Evolutionary conservation across 139 green algal genomes (phyloP), one percentile per base, ranked within the genome.

Genomic region (Ettlia oleoabundans): DNA sequence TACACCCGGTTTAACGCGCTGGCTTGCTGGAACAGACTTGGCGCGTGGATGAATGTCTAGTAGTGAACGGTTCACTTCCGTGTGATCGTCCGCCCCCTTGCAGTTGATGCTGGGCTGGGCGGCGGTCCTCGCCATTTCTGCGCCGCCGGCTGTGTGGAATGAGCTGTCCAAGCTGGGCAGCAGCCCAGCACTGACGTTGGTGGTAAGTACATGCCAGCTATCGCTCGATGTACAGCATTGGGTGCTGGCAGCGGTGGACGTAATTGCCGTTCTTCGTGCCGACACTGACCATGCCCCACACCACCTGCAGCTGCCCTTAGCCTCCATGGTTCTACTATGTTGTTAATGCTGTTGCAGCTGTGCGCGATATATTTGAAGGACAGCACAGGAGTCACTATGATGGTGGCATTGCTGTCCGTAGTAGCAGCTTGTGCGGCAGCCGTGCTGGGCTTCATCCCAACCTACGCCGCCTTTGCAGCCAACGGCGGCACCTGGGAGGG

Each of bases 401-500:
- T 61, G 40, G 40, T 18, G 40, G 28, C n/a, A 8, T 24, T 35
- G 28, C 62, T 68, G 62, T 6, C n/a, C 4, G 24, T 40, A 3
- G 28, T 38, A 68, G 38, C 62, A 37, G 62, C n/a, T 30, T n/a
- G 18, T 3, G 9, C 40, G n/a, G 38, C 62, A 8, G 3, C 41
- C 40, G 68, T 35, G 2, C 6, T n/a, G 1, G 40, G 68, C 68
- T 76, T 76, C 40, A 61, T 61, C 6, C 40, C 40, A 26, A 76
- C 68, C 68, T 76, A 76, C 41, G 18, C 38, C 18, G 68, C 68
- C 0, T 76, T 41, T 28, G 68, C 68, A 21, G 68, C 68, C 68
- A 76, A 76, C 68, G 68, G 68, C 28, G 68, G 68, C 28, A 76
- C 28, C 68, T 76, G 58, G 9, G 68, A 35, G 68, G 68, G 68